Evolutionary conservation across 140 eudicot genomes (phyloP), one percentile per base, ranked within the genome.

Genomic region (Bidens hawaiensis): DNA sequence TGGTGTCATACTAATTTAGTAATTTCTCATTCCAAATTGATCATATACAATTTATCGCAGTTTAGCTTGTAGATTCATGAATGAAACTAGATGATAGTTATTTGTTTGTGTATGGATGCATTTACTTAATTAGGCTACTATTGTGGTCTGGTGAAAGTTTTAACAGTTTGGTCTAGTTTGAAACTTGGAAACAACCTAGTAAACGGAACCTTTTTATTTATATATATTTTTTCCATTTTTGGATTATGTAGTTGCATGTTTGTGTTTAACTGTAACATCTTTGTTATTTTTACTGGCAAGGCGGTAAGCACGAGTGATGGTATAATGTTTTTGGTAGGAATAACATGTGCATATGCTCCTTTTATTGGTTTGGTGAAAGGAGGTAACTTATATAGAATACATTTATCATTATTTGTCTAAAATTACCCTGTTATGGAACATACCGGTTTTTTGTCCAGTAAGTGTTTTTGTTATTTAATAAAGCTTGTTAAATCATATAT

Each of bases 41-140:
- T n/a, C n/a, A n/a, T n/a, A n/a, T n/a, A n/a, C n/a, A n/a, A 18
- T 64, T 48, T 31, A 5, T 34, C 6, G 27, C 1, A 26, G 71
- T 8, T 47, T 65, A 23, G 49, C 16, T 65, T 34, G 26, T 23
- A 51, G 26, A 31, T 51, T 34, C 62, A 51, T 22, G 5, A 24
- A 53, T 34, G 38, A 36, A 38, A 65, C n/a, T n/a, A n/a, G n/a
- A n/a, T n/a, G n/a, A n/a, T 34, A 66, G 70, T 24, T 22, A 31
- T 60, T 8, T 48, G 49, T 45, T 24, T 51, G 51, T 16, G 41
- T 50, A 36, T 51, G 38, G 61, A 24, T 65, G 33, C 50, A 2
- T 14, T 14, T 12, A 46, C 41, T 28, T 11, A 15, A 24, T 11
- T 25, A 30, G 12, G n/a, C 64, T 18, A 17, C 38, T 16, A 24